A percentile compares a stretch with the other conserved stretches of the same genome.
Conservation (phyloP, 2,329 filamentous ascomycete species). For the Periconia sp. region DNA sequence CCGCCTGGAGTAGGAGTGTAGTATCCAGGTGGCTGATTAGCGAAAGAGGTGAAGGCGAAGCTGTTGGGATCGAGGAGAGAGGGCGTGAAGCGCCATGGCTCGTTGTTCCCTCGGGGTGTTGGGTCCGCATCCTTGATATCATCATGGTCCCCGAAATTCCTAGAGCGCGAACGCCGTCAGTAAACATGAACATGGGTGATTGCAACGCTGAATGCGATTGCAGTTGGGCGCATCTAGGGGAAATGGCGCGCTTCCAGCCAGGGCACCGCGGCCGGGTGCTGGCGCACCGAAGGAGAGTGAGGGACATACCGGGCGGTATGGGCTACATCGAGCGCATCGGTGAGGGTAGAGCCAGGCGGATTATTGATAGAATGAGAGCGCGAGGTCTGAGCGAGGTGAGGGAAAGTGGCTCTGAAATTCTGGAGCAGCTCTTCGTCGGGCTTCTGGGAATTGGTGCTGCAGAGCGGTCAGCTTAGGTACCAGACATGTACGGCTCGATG, state of each 20-base stretch:
- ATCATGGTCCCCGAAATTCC: constrained; percentile 54
- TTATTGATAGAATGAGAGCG: constrained; percentile 51
- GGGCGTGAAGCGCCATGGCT: constrained; percentile 87
- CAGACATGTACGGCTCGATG: constrained; percentile 19
- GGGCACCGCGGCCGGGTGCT: constrained; percentile 15
- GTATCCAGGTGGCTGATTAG: constrained; percentile 80
- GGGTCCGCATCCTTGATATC: constrained; percentile 78
- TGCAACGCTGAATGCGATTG: neutral
- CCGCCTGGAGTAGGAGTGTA: constrained; percentile 88
- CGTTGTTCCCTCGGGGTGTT: constrained; percentile 78
- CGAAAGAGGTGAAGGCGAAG: constrained; percentile 78
- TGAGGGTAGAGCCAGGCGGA: constrained; percentile 53
- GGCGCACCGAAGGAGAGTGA: constrained; percentile 17
- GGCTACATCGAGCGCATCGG: constrained; percentile 55
- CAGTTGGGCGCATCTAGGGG: neutral
- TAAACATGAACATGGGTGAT: neutral
- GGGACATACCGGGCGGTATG: constrained; percentile 51
- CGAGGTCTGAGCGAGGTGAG: constrained; percentile 61
- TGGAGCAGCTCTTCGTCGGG: constrained; percentile 83
- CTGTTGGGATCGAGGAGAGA: constrained; percentile 87
- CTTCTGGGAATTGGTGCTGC: constrained; percentile 80
- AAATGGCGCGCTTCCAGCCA: constrained; percentile 15
- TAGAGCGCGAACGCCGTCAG: constrained; percentile 23
- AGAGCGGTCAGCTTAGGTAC: constrained; percentile 27
- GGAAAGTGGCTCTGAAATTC: constrained; percentile 83